These are phyloP conservation scores for Lecanoromycetidae sp. DNA, from an alignment of 2,329 filamentous ascomycete genomes.

Conservation along the genomic window DNA sequence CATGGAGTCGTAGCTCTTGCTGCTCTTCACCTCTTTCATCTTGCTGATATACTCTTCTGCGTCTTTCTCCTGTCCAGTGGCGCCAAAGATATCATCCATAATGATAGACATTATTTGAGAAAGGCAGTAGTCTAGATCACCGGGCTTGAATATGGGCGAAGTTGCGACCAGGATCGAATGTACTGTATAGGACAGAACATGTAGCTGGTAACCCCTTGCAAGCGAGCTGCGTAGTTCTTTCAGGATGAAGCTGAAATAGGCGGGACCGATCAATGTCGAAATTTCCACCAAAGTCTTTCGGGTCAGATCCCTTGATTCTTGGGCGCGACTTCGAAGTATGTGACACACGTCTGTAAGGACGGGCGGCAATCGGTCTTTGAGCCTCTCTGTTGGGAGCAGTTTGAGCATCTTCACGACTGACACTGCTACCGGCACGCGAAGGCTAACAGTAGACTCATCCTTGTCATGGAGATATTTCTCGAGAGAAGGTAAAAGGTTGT, in stretches of 20 bases:
- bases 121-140: constrained; percentile 82
- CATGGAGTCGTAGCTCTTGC: constrained; percentile 96
- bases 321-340: constrained; percentile 77
- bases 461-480: constrained; percentile 84
- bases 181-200: constrained; percentile 88
- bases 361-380: constrained; percentile 63
- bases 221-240: constrained; percentile 78
- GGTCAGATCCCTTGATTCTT: constrained; percentile 82
- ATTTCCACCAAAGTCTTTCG: constrained; percentile 80
- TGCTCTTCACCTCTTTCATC: constrained; percentile 96
- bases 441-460: constrained; percentile 85
- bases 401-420: constrained; percentile 80
- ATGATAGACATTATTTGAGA: constrained; percentile 66
- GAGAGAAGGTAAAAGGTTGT: constrained; percentile 65
- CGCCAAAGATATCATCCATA: constrained; percentile 96
- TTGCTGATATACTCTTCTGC: constrained; percentile 88
- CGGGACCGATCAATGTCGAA: constrained; percentile 63
- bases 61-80: constrained; percentile 88
- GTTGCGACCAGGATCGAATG: constrained; percentile 76
- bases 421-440: constrained; percentile 79
- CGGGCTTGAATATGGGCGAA: constrained; percentile 60
- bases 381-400: constrained; percentile 59
- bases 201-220: constrained; percentile 77
- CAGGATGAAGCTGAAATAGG: constrained; percentile 82
- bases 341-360: constrained; percentile 87